Conservation (phyloP, 2,329 filamentous ascomycete genomes). For the Nemania diffusa region DNA sequence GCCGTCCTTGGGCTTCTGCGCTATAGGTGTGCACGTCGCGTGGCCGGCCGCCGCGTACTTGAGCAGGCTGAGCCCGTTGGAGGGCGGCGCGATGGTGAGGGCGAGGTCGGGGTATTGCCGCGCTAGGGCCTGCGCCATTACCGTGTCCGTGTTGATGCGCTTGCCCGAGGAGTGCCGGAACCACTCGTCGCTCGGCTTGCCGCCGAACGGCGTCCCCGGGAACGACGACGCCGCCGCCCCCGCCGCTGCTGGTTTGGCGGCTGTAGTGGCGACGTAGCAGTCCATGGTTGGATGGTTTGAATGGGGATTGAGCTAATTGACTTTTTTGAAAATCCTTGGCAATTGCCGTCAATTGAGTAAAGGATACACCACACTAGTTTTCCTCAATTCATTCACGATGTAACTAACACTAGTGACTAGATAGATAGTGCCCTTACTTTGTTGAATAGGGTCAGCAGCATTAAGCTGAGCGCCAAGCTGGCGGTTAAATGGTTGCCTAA, state of each 20-base stretch:
- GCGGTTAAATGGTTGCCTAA: slow-evolving; percentile 24
- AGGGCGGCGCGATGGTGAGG: slow-evolving; percentile 52
- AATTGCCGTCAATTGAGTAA: too few relatives aligned
- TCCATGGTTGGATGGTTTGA: background rate
- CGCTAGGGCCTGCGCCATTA: slow-evolving; percentile 55
- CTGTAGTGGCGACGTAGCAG: background rate
- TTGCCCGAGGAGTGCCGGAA: slow-evolving; percentile 55
- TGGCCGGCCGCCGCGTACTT: slow-evolving; percentile 55
- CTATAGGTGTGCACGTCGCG: slow-evolving; percentile 48
- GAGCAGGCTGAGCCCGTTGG: slow-evolving; percentile 52
- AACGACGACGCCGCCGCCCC: background rate
- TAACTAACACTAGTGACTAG: background rate
- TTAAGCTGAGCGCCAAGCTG: background rate
- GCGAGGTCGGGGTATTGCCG: slow-evolving; percentile 57
- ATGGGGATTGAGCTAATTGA: too few relatives aligned
- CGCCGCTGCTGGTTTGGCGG: background rate
- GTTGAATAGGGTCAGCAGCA: too few relatives aligned
- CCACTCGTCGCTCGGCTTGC: slow-evolving; percentile 45
- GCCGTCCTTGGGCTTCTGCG: slow-evolving; percentile 43
- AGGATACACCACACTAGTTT: too few relatives aligned
- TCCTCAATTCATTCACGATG: too few relatives aligned
- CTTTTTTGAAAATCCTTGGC: too few relatives aligned
- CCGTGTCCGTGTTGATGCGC: slow-evolving; percentile 56
- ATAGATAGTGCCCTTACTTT: too few relatives aligned
- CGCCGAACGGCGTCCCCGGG: slow-evolving; percentile 1